These are phyloP conservation scores for Platanus orientalis DNA, from an alignment of 164 flowering plant genomes.

Conservation along the genomic window DNA sequence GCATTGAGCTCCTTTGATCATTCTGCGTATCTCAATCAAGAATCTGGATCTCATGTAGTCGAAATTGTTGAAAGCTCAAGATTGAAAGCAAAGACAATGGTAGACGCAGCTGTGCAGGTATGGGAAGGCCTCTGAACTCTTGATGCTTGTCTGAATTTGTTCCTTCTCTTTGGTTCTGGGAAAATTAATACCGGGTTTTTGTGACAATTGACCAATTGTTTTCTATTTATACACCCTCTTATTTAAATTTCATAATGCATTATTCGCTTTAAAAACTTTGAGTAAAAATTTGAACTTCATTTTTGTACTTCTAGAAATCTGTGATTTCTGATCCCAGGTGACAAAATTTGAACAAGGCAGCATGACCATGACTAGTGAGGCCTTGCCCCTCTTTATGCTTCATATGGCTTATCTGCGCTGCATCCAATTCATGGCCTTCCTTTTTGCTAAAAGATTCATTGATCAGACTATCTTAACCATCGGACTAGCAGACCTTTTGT, in stretches of 20 bases:
- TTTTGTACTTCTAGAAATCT: too few species aligned
- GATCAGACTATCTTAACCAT: neutral
- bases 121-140: neutral
- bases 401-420: neutral
- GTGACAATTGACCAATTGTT: too few species aligned
- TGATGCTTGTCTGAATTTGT: neutral
- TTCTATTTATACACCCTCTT: too few species aligned
- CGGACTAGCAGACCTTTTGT: neutral
- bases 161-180: neutral
- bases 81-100: conserved; percentile 57
- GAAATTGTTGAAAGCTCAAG: conserved; percentile 58
- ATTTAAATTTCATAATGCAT: too few species aligned
- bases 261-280: too few species aligned
- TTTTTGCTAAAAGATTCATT: neutral
- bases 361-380: neutral
- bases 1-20: conserved; percentile 25
- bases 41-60: conserved; percentile 37
- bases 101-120: conserved; percentile 64
- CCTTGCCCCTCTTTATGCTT: neutral
- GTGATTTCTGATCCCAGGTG: too few species aligned
- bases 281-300: too few species aligned
- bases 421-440: neutral
- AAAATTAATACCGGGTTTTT: neutral
- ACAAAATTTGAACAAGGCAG: too few species aligned
- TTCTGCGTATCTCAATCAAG: conserved; percentile 28